Conservation (phyloP, 75 land plant genomes). For the Pinus taeda region DNA sequence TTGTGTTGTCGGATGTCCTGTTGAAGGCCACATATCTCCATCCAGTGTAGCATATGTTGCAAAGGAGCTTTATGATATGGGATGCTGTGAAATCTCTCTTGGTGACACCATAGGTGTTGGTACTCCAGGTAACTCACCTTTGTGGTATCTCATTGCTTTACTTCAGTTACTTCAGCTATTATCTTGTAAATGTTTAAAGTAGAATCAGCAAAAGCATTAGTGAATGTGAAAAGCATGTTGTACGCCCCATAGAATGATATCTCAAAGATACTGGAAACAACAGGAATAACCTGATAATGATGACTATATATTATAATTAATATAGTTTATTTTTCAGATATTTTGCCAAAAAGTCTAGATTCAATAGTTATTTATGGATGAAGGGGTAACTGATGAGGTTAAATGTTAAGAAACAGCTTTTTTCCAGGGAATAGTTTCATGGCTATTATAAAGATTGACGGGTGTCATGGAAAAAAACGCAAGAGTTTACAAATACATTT, state of each 20-base stretch:
- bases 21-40: constrained; percentile 81
- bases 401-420: too few relatives aligned
- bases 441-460: too few relatives aligned
- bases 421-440: too few relatives aligned
- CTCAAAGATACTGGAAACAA: too few relatives aligned
- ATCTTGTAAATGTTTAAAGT: neutral
- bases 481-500: too few relatives aligned
- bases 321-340: too few relatives aligned
- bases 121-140: constrained; percentile 72
- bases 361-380: too few relatives aligned
- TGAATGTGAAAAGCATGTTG: neutral
- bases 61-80: constrained; percentile 88
- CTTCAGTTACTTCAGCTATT: neutral
- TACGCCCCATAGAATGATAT: neutral
- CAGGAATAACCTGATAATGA: too few relatives aligned
- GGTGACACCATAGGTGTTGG: constrained; percentile 99
- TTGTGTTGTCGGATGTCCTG: constrained; percentile 89
- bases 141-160: neutral
- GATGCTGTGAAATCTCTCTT: constrained; percentile 96
- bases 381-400: too few relatives aligned
- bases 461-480: too few relatives aligned
- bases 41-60: constrained; percentile 83
- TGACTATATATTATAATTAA: too few relatives aligned
- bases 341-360: too few relatives aligned
- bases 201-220: neutral